Evolutionary conservation across 2,329 filamentous ascomycete genomes (phyloP), one percentile per base, ranked within the genome.

Genomic region (Trichoderma koningii): DNA sequence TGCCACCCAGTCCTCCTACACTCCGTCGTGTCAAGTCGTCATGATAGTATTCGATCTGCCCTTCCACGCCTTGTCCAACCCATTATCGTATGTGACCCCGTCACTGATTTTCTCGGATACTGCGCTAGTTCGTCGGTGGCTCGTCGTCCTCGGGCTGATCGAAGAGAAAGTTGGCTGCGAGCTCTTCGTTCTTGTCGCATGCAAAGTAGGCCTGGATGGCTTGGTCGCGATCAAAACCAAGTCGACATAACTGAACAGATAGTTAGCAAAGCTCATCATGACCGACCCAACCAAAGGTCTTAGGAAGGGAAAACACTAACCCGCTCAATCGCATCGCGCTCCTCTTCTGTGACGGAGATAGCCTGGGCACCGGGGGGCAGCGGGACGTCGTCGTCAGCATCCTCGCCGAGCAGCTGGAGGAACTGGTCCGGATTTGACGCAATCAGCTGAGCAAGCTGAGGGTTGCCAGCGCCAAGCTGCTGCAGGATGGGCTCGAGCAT

Each of bases 401-500:
- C 92, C 79, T 99, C 95, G 55, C 93, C 91, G 64, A 99, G 83
- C 59, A 99, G 81, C 76, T 91, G 89, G 69, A 99, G 84, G 76
- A 99, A 99, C 75, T 96, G 92, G 61, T 97, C 93, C 7, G 93
- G 93, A 77, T 98, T 92, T 74, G 91, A 87, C 47, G 91, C 90
- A 69, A 99, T 99, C 75, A 97, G 84, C 76, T 94, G 89, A 7
- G 95, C 95, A 63, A 99, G 87, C 76, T 96, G 91, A 19, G 95
- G 95, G 80, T 99, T 99, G 28, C 94, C 94, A 23, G 92, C 90
- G 42, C 92, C 93, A 44, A 99, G 92, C 79, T 97, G 93, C 79
- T 98, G 94, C 64, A 99, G 83, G 71, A 99, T 98, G 7, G 95
- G 94, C 81, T 99, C 95, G 23, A 99, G 89, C 95, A 99, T 99